Base-by-base conservation (phyloP, 352 stramenopile species). In the Phytophthora boehmeriae region DNA sequence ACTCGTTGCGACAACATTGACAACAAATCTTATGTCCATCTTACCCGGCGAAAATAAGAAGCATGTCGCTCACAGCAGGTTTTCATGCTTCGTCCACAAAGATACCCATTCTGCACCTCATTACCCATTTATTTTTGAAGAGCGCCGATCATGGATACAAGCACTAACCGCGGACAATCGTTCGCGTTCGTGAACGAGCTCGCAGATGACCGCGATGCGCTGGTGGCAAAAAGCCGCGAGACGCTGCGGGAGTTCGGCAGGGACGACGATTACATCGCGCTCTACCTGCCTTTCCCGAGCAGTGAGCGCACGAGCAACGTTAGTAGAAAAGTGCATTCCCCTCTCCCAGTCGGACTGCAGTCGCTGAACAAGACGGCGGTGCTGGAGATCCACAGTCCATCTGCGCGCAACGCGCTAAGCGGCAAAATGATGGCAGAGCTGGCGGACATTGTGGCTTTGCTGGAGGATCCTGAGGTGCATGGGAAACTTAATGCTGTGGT, bases 391-490 rank as follows among this genome's bases (percentile, higher is more conserved):
- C 70, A 87, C 60, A 94, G 90, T 55, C 76, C 81, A 34, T 67
- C 76, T 10, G 80, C 77, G 5, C 66, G 83, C 36, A 94, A 93
- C 46, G 83, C 88, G 11, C 66, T 97, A 30, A 93, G 79, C 48
- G 89, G 88, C 32, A 90, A 83, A 20, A 97, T 97, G 88, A 97
- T 97, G 88, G 83, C 85, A 6, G 69, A 97, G 53, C 75, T 97
- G 30, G 73, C 75, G 0, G 83, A 95, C 45, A 67, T 86, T 19
- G 79, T 96, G 25, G 52, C 71, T 10, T 9, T 71, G n/a, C 62
- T 95, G 17, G 86, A 94, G 52, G 56, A 83, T 32, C 65, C 75
- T 1, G 41, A 73, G 16, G 76, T 90, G 34, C 71, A 89, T 39
- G 39, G 59, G 8, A 53, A 78, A 19, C 74, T 97, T n/a, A 90